Percentiles rank a stretch among this genome's conserved stretches.
phyloP scores from a whole-genome alignment of 495 filamentous ascomycete genomes.

The Hypoxylon lenormandii region DNA sequence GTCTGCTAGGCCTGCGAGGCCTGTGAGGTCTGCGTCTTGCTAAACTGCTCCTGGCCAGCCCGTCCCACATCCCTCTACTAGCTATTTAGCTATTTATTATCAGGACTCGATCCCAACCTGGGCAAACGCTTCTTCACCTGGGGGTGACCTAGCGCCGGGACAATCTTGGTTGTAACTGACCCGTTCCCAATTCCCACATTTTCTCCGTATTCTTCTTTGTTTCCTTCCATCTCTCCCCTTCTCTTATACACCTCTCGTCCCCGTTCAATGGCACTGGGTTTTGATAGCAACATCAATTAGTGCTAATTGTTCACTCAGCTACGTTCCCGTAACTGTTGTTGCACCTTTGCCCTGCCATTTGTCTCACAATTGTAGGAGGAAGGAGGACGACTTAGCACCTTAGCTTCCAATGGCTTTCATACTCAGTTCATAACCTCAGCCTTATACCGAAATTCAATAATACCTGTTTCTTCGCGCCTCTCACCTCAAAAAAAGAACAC shows the following conservation, averaged over 20 bases:
- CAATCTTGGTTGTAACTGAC: constrained; percentile 26
- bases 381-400: constrained; percentile 14
- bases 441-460: constrained; percentile 14
- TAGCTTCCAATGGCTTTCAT: constrained; percentile 21
- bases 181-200: constrained; percentile 41
- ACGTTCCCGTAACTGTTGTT: constrained; percentile 9
- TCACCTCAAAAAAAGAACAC: constrained; percentile 2
- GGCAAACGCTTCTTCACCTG: constrained; percentile 39
- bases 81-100: constrained; percentile 26
- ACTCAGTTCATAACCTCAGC: constrained; percentile 10
- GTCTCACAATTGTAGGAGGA: constrained; percentile 6
- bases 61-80: constrained; percentile 21
- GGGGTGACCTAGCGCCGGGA: constrained; percentile 48
- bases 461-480: constrained; percentile 4
- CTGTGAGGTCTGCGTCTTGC: not conserved
- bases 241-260: constrained; percentile 4
- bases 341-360: constrained; percentile 9
- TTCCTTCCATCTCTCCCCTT: constrained; percentile 15
- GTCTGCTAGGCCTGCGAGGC: constrained; percentile 3
- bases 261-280: constrained; percentile 7
- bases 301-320: constrained; percentile 5
- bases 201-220: constrained; percentile 21
- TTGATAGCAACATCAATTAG: constrained; percentile 23
- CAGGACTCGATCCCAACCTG: constrained; percentile 32
- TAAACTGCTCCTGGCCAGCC: constrained; percentile 11